Evolutionary conservation across 768 basidiomycete species (phyloP).

Genomic region (Cystofilobasidium bisporidii): DNA sequence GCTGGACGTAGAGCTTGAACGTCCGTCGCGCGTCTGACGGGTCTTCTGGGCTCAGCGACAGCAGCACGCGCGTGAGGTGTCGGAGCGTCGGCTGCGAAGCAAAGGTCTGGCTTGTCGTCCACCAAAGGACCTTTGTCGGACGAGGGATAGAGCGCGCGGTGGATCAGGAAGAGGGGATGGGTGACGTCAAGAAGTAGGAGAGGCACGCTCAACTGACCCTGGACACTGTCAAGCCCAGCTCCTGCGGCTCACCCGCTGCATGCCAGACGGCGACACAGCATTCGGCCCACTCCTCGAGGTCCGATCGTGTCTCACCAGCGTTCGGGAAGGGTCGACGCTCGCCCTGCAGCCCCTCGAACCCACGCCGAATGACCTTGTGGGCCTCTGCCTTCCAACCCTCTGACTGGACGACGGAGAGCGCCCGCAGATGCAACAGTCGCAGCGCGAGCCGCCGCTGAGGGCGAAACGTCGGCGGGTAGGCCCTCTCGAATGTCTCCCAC

Average conservation of each 20-base stretch:
- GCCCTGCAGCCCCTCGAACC: constrained; percentile 56
- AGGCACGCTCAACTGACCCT: too few relatives aligned
- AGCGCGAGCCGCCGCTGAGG: constrained; percentile 64
- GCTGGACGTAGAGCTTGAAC: constrained; percentile 68
- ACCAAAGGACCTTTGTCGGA: constrained; percentile 91
- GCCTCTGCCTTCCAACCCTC: constrained; percentile 55
- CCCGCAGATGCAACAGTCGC: constrained; percentile 61
- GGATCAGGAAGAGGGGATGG: neutral
- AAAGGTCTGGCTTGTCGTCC: constrained; percentile 88
- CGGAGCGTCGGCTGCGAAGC: constrained; percentile 77
- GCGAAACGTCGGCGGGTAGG: constrained; percentile 73
- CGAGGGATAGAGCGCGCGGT: too few relatives aligned
- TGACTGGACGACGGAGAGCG: constrained; percentile 45
- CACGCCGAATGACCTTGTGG: constrained; percentile 59
- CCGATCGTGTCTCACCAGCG: constrained; percentile 66
- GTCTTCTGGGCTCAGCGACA: constrained; percentile 53
- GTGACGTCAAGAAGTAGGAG: too few relatives aligned
- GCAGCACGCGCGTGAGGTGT: constrained; percentile 62
- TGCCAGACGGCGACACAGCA: constrained; percentile 75
- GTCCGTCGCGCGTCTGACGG: constrained; percentile 49
- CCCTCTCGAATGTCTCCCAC: constrained; percentile 41
- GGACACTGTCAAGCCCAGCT: constrained; percentile 32
- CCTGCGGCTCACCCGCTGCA: constrained; percentile 53
- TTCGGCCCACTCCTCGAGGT: constrained; percentile 76
- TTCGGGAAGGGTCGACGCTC: constrained; percentile 62